These are phyloP conservation scores for Poa pratensis DNA, from an alignment of 176 grass and related monocot species.

Conservation along the genomic window DNA sequence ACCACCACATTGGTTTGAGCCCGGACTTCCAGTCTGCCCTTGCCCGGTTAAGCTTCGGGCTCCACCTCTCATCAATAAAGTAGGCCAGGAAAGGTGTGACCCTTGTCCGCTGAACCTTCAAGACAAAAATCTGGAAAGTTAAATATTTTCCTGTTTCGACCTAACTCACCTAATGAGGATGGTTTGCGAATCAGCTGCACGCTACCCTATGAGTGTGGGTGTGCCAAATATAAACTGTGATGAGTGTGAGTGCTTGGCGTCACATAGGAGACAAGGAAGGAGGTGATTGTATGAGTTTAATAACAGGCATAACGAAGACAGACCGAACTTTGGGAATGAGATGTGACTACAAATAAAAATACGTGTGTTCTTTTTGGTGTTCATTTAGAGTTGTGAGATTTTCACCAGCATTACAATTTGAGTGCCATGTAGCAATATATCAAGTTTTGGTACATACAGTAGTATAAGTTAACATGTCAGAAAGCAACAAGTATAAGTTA, in stretches of 20 bases:
- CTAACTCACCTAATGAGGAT: not conserved
- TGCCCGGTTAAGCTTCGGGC: constrained; percentile 38
- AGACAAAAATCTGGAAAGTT: constrained; percentile 9
- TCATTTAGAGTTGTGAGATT: not conserved
- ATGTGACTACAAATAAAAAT: not conserved
- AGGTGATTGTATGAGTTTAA: not conserved
- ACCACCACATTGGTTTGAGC: constrained; percentile 46
- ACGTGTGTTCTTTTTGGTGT: not conserved
- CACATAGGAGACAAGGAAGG: not conserved
- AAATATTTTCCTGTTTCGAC: not conserved
- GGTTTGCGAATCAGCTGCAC: not conserved
- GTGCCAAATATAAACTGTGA: not conserved
- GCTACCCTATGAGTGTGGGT: not conserved
- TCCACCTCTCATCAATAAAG: constrained; percentile 53
- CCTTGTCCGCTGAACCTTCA: constrained; percentile 46
- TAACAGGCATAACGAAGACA: not conserved
- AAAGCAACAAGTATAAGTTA: not conserved
- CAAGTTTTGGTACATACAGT: not conserved
- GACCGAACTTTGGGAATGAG: not conserved
- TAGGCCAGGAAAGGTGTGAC: constrained; percentile 16
- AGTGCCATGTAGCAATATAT: not conserved
- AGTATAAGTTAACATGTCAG: not conserved
- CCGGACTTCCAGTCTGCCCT: constrained; percentile 42
- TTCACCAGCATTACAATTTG: not conserved
- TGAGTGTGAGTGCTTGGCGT: not conserved